Percentiles rank a stretch among this genome's conserved stretches.
phyloP scores from a whole-genome alignment of 75 land plant species.

The Isoetes taiwanensis region DNA sequence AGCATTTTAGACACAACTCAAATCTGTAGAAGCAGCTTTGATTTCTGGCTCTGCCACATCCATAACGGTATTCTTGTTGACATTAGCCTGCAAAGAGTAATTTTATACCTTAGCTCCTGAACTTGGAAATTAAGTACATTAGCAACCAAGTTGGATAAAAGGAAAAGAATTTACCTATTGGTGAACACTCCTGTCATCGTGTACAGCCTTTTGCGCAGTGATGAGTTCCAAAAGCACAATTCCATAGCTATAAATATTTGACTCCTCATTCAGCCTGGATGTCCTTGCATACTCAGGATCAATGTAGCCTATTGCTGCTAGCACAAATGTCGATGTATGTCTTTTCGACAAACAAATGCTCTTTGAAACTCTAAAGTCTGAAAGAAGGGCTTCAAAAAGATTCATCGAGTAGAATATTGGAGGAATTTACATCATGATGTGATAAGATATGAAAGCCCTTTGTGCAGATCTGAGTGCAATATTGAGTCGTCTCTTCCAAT shows the following conservation, averaged over 20 bases:
- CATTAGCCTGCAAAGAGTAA: not conserved
- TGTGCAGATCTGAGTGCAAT: not conserved
- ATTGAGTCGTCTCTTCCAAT: not conserved
- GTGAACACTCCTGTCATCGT: not conserved
- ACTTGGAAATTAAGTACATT: not conserved
- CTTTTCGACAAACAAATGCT: not conserved
- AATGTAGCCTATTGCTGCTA: not conserved
- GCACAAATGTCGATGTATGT: conserved; percentile 5
- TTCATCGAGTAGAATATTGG: not conserved
- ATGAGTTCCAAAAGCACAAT: conserved; percentile 5
- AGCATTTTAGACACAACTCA: not conserved
- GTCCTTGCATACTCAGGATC: conserved; percentile 1
- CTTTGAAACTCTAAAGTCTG: conserved; percentile 4
- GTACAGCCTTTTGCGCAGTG: not conserved
- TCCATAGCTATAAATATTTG: not conserved
- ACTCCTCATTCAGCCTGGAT: conserved; percentile 2
- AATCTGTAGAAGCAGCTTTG: not conserved
- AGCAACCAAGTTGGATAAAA: not conserved
- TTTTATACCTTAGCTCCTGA: not conserved
- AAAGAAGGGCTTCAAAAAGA: not conserved
- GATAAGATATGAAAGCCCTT: conserved; percentile 2
- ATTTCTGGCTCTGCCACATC: not conserved
- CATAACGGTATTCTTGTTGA: not conserved
- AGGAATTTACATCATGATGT: not conserved
- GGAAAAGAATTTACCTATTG: conserved; percentile 1